Percentiles rank a stretch among this genome's conserved stretches.
phyloP scores from a whole-genome alignment of 2,329 filamentous ascomycete species.

The Trichoderma pleuroti region DNA sequence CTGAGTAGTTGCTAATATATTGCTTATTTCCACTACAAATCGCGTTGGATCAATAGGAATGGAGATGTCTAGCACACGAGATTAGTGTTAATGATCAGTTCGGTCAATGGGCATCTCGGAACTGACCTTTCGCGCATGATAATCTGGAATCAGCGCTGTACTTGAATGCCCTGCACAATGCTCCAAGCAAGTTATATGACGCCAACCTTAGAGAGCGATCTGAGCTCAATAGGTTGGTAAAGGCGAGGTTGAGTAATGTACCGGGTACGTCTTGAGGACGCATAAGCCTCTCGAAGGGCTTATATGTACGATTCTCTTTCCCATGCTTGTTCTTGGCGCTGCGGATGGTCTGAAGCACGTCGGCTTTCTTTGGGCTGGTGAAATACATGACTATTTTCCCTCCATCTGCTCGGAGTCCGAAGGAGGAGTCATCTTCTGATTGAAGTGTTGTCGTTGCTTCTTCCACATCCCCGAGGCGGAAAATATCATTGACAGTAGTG shows the following conservation, averaged over 20 bases:
- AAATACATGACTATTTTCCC: constrained; percentile 72
- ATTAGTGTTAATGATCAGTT: constrained; percentile 5
- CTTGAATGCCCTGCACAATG: constrained; percentile 64
- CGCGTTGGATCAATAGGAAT: constrained; percentile 61
- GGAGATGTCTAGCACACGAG: constrained; percentile 48
- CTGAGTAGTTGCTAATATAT: constrained; percentile 58
- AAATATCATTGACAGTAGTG: constrained; percentile 67
- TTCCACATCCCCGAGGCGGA: constrained; percentile 63
- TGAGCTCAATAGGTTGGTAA: constrained; percentile 62
- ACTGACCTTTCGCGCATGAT: constrained; percentile 57
- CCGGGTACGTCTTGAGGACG: constrained; percentile 68
- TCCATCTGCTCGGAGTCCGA: constrained; percentile 64
- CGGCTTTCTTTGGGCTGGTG: constrained; percentile 60
- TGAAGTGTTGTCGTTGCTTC: constrained; percentile 63
- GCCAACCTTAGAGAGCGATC: constrained; percentile 59
- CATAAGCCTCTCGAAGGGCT: constrained; percentile 62
- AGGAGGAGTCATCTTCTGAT: constrained; percentile 63
- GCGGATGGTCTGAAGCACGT: constrained; percentile 61
- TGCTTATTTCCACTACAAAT: constrained; percentile 65
- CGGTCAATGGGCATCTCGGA: not conserved
- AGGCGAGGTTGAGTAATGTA: constrained; percentile 63
- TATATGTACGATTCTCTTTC: constrained; percentile 58
- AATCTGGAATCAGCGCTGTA: constrained; percentile 60
- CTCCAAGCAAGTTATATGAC: constrained; percentile 65
- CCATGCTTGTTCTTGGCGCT: constrained; percentile 61